Conservation (phyloP, 169 alveolate species). For the Blepharisma undulans region DNA sequence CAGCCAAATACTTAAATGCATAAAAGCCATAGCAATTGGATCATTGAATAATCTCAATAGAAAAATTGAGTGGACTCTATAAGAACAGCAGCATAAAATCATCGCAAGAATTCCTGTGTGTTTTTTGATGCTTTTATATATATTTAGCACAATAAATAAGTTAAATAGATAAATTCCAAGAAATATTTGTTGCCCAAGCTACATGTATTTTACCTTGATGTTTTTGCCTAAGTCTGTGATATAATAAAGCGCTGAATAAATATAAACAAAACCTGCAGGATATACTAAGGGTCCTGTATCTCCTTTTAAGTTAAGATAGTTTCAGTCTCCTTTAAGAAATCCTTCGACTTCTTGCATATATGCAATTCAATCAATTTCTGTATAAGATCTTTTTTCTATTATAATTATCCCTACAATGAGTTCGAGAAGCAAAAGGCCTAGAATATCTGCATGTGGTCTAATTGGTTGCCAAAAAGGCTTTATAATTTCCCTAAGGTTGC, state of each 20-base stretch:
- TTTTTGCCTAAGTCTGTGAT: constrained; percentile 48
- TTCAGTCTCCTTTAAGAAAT: constrained; percentile 57
- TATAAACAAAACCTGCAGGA: constrained; percentile 67
- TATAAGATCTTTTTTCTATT: constrained; percentile 71
- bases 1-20: constrained; percentile 29
- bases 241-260: constrained; percentile 49
- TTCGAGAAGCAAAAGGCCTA: constrained; percentile 67
- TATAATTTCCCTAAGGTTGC: neutral
- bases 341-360: constrained; percentile 61
- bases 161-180: constrained; percentile 43
- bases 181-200: constrained; percentile 52
- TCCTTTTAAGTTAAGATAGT: constrained; percentile 56
- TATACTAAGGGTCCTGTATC: constrained; percentile 72
- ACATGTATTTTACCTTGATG: neutral
- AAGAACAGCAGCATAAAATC: constrained; percentile 33
- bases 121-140: constrained; percentile 40
- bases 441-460: neutral
- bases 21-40: constrained; percentile 50
- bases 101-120: neutral
- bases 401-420: constrained; percentile 70
- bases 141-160: constrained; percentile 33
- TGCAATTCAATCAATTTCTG: constrained; percentile 71
- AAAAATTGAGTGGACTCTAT: constrained; percentile 61
- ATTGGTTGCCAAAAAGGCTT: too few relatives aligned
- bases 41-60: constrained; percentile 69